These are phyloP conservation scores for Paecilomyces formosus DNA, from an alignment of 2,329 filamentous ascomycete genomes.

Conservation along the genomic window DNA sequence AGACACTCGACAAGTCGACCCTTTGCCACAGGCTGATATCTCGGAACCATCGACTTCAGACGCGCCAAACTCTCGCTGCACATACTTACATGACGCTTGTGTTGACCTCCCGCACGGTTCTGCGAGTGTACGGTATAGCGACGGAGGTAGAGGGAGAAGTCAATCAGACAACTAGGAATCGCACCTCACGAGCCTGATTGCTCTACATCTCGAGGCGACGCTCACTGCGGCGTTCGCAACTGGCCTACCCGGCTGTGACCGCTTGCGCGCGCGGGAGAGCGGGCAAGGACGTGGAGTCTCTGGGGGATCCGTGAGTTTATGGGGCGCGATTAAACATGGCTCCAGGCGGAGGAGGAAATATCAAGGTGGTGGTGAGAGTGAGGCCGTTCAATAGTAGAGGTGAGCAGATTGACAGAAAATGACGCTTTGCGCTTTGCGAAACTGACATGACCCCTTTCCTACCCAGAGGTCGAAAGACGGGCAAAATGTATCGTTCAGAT, in stretches of 20 bases:
- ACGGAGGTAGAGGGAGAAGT: slow-evolving; percentile 4
- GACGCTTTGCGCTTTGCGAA: not conserved
- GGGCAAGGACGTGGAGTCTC: slow-evolving; percentile 1
- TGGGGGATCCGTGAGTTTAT: slow-evolving; percentile 19
- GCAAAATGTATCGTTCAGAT: slow-evolving; percentile 98
- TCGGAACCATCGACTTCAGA: slow-evolving; percentile 10
- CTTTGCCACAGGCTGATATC: slow-evolving; percentile 5
- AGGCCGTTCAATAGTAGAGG: slow-evolving; percentile 95
- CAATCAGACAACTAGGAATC: not conserved
- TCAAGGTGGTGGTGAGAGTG: slow-evolving; percentile 97
- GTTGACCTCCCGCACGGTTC: slow-evolving; percentile 19
- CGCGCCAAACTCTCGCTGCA: slow-evolving; percentile 10
- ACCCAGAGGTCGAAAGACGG: slow-evolving; percentile 74
- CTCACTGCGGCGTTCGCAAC: slow-evolving; percentile 26
- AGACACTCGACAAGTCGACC: slow-evolving; percentile 1
- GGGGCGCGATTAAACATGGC: slow-evolving; percentile 48
- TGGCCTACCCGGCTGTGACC: slow-evolving; percentile 9
- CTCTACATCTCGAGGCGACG: slow-evolving; percentile 16
- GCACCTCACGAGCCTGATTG: slow-evolving; percentile 1
- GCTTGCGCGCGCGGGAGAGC: slow-evolving; percentile 1
- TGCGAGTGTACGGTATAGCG: slow-evolving; percentile 9
- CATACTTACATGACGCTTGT: slow-evolving; percentile 28
- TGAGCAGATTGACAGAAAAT: slow-evolving; percentile 34
- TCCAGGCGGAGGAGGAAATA: slow-evolving; percentile 79
- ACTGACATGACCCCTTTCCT: not conserved